Evolutionary conservation across 306 rosid genomes (phyloP).

Genomic region (Echinosophora koreensis): DNA sequence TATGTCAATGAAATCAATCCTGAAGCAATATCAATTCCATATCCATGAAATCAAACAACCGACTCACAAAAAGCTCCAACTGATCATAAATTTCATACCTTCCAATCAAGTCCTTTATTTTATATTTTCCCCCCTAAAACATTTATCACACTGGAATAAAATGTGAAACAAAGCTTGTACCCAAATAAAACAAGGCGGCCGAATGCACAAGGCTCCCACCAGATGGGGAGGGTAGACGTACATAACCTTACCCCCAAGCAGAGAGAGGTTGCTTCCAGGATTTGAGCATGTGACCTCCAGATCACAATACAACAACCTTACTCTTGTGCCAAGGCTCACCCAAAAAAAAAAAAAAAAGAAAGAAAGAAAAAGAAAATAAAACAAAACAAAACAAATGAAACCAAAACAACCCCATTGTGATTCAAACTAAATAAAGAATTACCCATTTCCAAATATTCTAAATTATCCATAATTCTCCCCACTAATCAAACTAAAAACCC

Average conservation of each 20-base stretch:
- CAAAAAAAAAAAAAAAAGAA: background rate
- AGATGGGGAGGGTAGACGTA: too few relatives aligned
- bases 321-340: background rate
- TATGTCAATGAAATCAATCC: background rate
- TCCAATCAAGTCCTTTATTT: conserved; percentile 3
- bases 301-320: too few relatives aligned
- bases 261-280: too few relatives aligned
- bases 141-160: background rate
- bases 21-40: too few relatives aligned
- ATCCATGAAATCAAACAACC: background rate
- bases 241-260: too few relatives aligned
- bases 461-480: conserved; percentile 21
- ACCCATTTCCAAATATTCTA: background rate
- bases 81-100: conserved; percentile 28
- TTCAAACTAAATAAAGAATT: conserved; percentile 24
- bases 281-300: too few relatives aligned
- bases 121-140: background rate
- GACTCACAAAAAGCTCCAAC: background rate
- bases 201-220: too few relatives aligned
- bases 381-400: conserved; percentile 10
- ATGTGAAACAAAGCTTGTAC: too few relatives aligned
- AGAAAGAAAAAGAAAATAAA: too few relatives aligned
- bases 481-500: conserved; percentile 30
- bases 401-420: conserved; percentile 19
- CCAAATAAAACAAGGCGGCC: background rate